Evolutionary conservation across 2,329 filamentous ascomycete genomes (phyloP).

Genomic region (Arthroderma uncinatum): DNA sequence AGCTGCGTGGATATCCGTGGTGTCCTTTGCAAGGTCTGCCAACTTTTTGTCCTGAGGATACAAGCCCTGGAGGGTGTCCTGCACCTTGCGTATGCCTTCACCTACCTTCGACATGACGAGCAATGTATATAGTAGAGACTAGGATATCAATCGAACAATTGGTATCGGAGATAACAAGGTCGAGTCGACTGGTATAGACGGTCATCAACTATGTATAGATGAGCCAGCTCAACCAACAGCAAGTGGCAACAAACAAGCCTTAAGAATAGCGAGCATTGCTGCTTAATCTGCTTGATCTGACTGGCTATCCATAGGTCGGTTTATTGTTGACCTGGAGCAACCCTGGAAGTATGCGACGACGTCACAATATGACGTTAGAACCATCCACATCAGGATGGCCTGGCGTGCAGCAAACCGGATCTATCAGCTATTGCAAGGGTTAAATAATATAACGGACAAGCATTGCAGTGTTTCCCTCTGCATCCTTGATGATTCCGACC

Average conservation of each 20-base stretch:
- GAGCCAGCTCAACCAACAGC: neutral
- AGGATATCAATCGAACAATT: neutral
- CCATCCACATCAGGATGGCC: neutral
- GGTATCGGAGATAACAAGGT: neutral
- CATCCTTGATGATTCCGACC: too few species aligned
- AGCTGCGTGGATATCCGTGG: slow-evolving; percentile 47
- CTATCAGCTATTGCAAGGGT: too few species aligned
- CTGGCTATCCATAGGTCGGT: neutral
- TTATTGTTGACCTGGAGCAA: neutral
- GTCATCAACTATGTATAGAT: neutral
- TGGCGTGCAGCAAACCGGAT: too few species aligned
- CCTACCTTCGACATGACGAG: neutral
- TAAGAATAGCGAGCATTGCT: neutral
- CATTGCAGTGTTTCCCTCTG: too few species aligned
- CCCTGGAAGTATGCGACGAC: neutral
- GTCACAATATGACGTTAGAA: neutral
- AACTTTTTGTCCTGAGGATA: slow-evolving; percentile 41
- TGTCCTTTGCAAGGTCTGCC: slow-evolving; percentile 49
- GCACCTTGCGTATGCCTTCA: slow-evolving; percentile 22
- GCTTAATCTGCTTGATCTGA: neutral
- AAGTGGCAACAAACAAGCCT: neutral
- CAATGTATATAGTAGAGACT: neutral
- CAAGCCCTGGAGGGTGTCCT: slow-evolving; percentile 16
- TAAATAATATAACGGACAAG: too few species aligned
- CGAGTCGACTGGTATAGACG: neutral